phyloP scores from a whole-genome alignment of 768 basidiomycete species.

The Psilocybe sp. region DNA sequence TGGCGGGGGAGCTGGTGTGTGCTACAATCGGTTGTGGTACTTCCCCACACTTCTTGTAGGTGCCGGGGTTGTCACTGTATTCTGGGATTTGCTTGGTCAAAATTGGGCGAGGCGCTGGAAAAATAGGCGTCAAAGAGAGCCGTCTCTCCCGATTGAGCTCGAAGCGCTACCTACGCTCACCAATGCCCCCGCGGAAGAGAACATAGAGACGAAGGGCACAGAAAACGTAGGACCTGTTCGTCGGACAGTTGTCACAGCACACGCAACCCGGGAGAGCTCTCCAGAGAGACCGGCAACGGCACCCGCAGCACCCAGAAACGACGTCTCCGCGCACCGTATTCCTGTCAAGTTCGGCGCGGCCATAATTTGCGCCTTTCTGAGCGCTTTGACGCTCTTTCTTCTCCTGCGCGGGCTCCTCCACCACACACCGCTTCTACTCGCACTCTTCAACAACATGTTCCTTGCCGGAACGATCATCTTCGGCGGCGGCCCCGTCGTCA shows the following conservation, averaged over 20 bases:
- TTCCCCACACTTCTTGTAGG: slow-evolving; percentile 43
- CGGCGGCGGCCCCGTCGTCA: slow-evolving; percentile 56
- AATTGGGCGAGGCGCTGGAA: slow-evolving; percentile 13
- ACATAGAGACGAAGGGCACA: too few species aligned
- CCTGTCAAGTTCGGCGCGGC: slow-evolving; percentile 21
- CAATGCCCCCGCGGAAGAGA: slow-evolving; percentile 9
- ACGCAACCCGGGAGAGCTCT: too few species aligned
- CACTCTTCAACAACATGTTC: slow-evolving; percentile 44
- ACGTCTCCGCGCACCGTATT: slow-evolving; percentile 22
- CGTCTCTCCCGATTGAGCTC: not conserved
- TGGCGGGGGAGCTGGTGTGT: slow-evolving; percentile 43
- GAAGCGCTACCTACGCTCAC: not conserved
- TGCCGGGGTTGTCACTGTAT: slow-evolving; percentile 35
- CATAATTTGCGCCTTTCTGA: slow-evolving; percentile 24
- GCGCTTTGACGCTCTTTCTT: slow-evolving; percentile 25
- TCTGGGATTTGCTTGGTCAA: slow-evolving; percentile 34
- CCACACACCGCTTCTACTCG: slow-evolving; percentile 24
- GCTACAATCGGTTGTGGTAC: slow-evolving; percentile 52
- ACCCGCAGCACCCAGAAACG: slow-evolving; percentile 11
- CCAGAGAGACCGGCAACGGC: not conserved
- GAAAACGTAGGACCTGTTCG: not conserved
- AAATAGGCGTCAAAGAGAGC: not conserved
- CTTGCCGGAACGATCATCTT: slow-evolving; percentile 48
- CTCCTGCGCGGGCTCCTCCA: slow-evolving; percentile 23
- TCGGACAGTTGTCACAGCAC: too few species aligned